phyloP scores from a whole-genome alignment of 1,284 basidiomycete genomes.

The Malassezia cuniculi region DNA sequence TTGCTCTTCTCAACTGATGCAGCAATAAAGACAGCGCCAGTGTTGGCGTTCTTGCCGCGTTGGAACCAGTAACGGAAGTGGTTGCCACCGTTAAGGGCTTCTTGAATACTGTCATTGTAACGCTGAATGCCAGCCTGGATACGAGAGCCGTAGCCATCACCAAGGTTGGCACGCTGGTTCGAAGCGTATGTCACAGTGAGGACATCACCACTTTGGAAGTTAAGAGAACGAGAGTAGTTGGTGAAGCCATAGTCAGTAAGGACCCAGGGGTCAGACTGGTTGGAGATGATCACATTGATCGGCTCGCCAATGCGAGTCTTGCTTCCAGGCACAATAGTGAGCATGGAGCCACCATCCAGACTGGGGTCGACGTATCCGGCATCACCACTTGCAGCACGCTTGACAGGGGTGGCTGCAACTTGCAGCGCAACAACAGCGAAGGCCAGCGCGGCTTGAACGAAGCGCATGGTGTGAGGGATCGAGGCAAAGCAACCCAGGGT shows the following conservation, averaged over 20 bases:
- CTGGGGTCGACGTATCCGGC: too few relatives aligned
- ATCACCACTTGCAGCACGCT: too few relatives aligned
- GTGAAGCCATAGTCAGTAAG: constrained; percentile 22
- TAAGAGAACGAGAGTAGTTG: constrained; percentile 23
- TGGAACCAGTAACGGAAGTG: constrained; percentile 41
- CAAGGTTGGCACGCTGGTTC: constrained; percentile 37
- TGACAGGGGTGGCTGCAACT: too few relatives aligned
- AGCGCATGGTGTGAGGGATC: too few relatives aligned
- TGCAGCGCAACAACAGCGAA: too few relatives aligned
- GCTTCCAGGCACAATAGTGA: too few relatives aligned
- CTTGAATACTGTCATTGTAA: constrained; percentile 25
- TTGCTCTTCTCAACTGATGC: constrained; percentile 27
- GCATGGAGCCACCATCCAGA: too few relatives aligned
- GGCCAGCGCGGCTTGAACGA: too few relatives aligned
- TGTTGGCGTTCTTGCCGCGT: constrained; percentile 21
- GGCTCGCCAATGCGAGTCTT: too few relatives aligned
- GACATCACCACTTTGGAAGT: constrained; percentile 28
- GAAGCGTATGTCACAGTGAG: constrained; percentile 29
- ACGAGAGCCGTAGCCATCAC: constrained; percentile 30
- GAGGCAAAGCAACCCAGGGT: too few relatives aligned
- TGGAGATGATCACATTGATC: constrained; percentile 38
- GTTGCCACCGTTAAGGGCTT: constrained; percentile 37
- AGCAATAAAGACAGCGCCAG: constrained; percentile 38
- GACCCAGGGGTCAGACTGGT: constrained; percentile 22
- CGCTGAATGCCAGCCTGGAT: constrained; percentile 34